Conservation (phyloP, 2,329 filamentous ascomycete genomes). For the Xylaria hypoxylon region DNA sequence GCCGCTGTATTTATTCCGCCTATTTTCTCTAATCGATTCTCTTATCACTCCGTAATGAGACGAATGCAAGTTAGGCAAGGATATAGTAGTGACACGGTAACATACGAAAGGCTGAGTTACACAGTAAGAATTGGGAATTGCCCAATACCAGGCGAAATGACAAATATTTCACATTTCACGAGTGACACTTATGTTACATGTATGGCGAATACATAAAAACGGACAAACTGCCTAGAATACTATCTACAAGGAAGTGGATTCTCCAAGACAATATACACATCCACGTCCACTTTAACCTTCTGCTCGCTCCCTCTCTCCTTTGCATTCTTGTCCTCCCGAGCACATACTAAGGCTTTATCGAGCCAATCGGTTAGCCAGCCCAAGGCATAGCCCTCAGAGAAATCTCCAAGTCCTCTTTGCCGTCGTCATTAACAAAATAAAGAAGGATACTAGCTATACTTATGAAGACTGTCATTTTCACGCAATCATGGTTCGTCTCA, state of each 20-base stretch:
- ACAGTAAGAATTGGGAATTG: not conserved
- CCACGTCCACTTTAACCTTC: slow-evolving; percentile 3
- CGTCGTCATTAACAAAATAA: slow-evolving; percentile 16
- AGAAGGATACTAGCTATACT: not conserved
- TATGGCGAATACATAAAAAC: not conserved
- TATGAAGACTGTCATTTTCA: not conserved
- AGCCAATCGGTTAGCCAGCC: slow-evolving; percentile 8
- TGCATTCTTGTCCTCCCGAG: not conserved
- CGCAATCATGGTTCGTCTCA: not conserved
- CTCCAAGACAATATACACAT: slow-evolving; percentile 29
- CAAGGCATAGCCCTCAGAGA: not conserved
- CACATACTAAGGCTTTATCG: not conserved
- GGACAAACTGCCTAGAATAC: slow-evolving; percentile 9
- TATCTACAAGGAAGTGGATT: slow-evolving; percentile 23
- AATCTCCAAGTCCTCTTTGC: not conserved
- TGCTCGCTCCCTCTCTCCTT: not conserved
- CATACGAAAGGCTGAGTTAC: not conserved
- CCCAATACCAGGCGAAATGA: not conserved
- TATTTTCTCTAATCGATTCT: not conserved
- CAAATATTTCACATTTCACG: not conserved
- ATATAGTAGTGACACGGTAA: not conserved
- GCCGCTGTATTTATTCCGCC: not conserved
- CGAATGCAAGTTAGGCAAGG: not conserved
- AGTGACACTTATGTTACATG: not conserved
- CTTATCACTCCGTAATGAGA: not conserved